Conservation (phyloP, 345 rosid species). For the Kernera saxatilis region DNA sequence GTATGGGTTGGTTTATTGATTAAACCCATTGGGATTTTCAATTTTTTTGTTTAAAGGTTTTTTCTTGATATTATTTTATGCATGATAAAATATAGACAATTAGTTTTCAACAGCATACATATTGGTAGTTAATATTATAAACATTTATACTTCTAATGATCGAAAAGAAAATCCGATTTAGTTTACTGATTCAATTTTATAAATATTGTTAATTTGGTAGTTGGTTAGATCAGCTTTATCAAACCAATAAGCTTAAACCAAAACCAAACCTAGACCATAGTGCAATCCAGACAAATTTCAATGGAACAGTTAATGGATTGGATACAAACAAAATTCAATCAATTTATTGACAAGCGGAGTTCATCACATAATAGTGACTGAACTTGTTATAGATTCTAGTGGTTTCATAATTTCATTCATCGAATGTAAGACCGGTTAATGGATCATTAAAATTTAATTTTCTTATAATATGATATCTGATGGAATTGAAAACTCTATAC, state of each 20-base stretch:
- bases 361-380: not conserved
- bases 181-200: not conserved
- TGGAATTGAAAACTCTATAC: conserved; percentile 3
- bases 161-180: not conserved
- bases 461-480: not conserved
- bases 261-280: not conserved
- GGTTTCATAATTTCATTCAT: not conserved
- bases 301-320: conserved; percentile 1
- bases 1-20: not conserved
- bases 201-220: not conserved
- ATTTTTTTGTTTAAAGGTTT: not conserved
- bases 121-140: not conserved
- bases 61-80: too few relatives aligned
- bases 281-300: not conserved
- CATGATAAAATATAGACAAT: not conserved
- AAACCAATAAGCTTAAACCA: not conserved
- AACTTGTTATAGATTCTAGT: not conserved
- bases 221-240: not conserved
- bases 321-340: not conserved
- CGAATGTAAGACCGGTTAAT: conserved; percentile 5
- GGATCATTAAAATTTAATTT: not conserved
- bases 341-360: not conserved
- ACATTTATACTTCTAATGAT: not conserved
- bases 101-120: not conserved
- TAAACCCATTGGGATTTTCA: not conserved